Evolutionary conservation across 768 basidiomycete species (phyloP).

Genomic region (Boletus subparvulus): DNA sequence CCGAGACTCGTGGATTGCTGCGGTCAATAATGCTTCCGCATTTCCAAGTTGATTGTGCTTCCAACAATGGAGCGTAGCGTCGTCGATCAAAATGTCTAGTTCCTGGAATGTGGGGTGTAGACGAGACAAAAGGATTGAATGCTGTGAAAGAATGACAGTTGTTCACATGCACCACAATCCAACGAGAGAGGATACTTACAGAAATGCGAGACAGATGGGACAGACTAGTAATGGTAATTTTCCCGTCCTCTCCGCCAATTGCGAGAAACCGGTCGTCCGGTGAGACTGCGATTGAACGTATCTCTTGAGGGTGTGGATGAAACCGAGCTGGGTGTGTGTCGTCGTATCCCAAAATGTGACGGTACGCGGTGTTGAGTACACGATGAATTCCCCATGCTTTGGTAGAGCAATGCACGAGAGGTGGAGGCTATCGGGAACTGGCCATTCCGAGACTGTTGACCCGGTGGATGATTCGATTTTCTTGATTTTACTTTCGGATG

Average conservation of each 20-base stretch:
- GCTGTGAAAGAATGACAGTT: not conserved
- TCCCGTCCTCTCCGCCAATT: not conserved
- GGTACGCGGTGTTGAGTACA: not conserved
- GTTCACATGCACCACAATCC: not conserved
- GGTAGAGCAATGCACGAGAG: not conserved
- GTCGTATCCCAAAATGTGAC: not conserved
- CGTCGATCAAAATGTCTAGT: not conserved
- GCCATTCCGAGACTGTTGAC: not conserved
- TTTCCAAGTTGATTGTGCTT: not conserved
- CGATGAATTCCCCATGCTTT: not conserved
- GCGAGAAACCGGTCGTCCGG: not conserved
- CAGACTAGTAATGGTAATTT: not conserved
- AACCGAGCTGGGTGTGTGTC: not conserved
- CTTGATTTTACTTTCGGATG: not conserved
- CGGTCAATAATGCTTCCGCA: not conserved
- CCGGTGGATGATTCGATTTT: not conserved
- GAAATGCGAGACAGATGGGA: not conserved
- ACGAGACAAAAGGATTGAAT: not conserved
- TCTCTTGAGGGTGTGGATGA: not conserved
- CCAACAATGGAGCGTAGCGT: not conserved
- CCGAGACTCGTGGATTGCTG: not conserved
- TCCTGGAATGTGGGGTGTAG: not conserved
- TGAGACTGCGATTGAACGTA: not conserved
- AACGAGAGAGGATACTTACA: not conserved
- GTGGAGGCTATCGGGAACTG: fast-evolving